Evolutionary conservation across 352 stramenopile species (phyloP).

Genomic region (Globisporangium okanoganense): DNA sequence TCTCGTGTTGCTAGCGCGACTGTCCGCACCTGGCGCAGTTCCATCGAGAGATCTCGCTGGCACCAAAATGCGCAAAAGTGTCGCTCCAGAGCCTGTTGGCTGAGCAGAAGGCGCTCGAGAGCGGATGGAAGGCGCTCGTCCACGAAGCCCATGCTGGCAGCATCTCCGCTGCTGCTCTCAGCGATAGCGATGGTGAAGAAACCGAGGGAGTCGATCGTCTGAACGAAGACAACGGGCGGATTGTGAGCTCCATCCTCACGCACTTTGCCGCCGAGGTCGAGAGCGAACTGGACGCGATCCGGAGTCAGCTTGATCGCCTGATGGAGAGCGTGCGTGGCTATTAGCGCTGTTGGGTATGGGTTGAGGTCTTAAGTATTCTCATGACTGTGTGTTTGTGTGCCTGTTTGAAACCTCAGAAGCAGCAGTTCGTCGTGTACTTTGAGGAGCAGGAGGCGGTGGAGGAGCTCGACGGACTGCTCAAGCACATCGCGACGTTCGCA

Average conservation of each 20-base stretch:
- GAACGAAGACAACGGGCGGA: constrained; percentile 14
- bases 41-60: constrained; percentile 52
- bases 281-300: constrained; percentile 45
- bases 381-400: not conserved
- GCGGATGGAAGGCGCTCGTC: constrained; percentile 48
- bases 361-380: too few relatives aligned
- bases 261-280: constrained; percentile 60
- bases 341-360: not conserved
- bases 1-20: constrained; percentile 34
- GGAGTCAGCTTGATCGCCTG: constrained; percentile 41
- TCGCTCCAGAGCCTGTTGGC: constrained; percentile 49
- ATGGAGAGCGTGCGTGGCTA: constrained; percentile 39
- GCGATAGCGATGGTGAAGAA: constrained; percentile 7
- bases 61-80: constrained; percentile 63
- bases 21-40: constrained; percentile 59
- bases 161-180: not conserved
- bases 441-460: constrained; percentile 65
- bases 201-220: not conserved
- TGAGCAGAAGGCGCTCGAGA: constrained; percentile 56
- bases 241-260: constrained; percentile 37
- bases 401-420: constrained; percentile 31
- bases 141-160: constrained; percentile 41
- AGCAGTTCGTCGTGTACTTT: constrained; percentile 69
- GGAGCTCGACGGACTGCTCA: constrained; percentile 63
- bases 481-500: constrained; percentile 57